Evolutionary conservation across 805 yeast species (phyloP).

Genomic region (Lipomyces japonicus): DNA sequence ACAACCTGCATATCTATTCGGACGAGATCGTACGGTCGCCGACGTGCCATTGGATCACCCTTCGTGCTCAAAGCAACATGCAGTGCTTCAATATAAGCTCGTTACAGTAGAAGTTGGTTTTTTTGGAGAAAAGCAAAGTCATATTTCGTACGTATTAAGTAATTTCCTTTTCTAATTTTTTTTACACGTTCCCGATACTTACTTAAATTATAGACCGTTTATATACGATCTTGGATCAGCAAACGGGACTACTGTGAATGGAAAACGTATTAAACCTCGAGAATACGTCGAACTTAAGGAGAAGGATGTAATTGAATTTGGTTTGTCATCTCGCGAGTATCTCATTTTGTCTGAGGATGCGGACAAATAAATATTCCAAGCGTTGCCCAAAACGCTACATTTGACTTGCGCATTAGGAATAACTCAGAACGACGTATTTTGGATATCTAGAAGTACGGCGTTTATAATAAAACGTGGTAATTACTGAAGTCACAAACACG

Average conservation of each 20-base stretch:
- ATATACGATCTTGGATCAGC: constrained; percentile 48
- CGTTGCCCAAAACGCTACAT: too few species aligned
- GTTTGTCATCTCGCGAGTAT: constrained; percentile 32
- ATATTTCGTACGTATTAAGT: background rate
- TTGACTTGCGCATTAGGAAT: too few species aligned
- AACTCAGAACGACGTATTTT: too few species aligned
- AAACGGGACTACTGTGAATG: constrained; percentile 48
- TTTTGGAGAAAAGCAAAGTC: constrained; percentile 9
- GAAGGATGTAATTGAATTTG: constrained; percentile 45
- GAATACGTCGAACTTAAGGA: constrained; percentile 44
- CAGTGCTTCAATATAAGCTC: constrained; percentile 46
- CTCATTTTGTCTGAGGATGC: constrained; percentile 24
- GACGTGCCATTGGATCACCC: constrained; percentile 31
- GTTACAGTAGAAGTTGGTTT: constrained; percentile 13
- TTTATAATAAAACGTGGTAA: too few species aligned
- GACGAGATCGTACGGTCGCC: constrained; percentile 27
- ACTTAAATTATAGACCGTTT: constrained; percentile 37
- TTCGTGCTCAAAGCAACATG: constrained; percentile 75
- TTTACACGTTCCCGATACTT: background rate
- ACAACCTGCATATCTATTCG: constrained; percentile 27
- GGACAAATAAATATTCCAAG: background rate
- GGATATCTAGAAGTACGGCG: too few species aligned
- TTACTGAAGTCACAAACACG: too few species aligned
- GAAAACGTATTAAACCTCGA: constrained; percentile 40
- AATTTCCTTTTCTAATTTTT: background rate